phyloP scores from a whole-genome alignment of 371 early-diverging fungal species.

The Apophysomyces elegans region DNA sequence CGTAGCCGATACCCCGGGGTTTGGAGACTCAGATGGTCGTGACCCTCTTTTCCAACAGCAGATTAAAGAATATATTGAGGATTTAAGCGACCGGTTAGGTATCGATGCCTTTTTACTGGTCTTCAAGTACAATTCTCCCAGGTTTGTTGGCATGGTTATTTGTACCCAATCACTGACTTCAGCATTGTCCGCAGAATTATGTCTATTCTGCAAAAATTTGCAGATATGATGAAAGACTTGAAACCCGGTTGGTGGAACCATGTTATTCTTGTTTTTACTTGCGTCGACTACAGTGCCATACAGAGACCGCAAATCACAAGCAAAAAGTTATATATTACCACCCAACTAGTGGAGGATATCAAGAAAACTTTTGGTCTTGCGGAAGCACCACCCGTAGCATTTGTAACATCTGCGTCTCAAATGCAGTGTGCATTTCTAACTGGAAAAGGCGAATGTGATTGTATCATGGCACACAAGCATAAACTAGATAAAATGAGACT shows the following conservation, averaged over 20 bases:
- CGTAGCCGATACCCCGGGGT: constrained; percentile 58
- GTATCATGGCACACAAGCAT: constrained; percentile 25
- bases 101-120: constrained; percentile 56
- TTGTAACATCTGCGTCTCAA: constrained; percentile 28
- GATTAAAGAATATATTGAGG: constrained; percentile 49
- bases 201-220: constrained; percentile 44
- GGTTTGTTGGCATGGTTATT: neutral
- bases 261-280: constrained; percentile 57
- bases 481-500: constrained; percentile 33
- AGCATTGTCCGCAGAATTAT: constrained; percentile 23
- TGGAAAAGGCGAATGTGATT: constrained; percentile 33
- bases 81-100: constrained; percentile 48
- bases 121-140: constrained; percentile 45
- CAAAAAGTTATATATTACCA: constrained; percentile 28
- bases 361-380: constrained; percentile 22
- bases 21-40: constrained; percentile 54
- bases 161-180: neutral
- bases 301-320: constrained; percentile 17
- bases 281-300: constrained; percentile 45
- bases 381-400: constrained; percentile 27
- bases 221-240: constrained; percentile 51
- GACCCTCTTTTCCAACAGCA: constrained; percentile 45
- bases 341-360: constrained; percentile 23
- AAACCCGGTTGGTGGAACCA: constrained; percentile 54
- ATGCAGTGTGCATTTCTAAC: constrained; percentile 21